These are phyloP conservation scores for Neovahlkampfia damariscottae DNA, from an alignment of 78 protist species.

Conservation along the genomic window DNA sequence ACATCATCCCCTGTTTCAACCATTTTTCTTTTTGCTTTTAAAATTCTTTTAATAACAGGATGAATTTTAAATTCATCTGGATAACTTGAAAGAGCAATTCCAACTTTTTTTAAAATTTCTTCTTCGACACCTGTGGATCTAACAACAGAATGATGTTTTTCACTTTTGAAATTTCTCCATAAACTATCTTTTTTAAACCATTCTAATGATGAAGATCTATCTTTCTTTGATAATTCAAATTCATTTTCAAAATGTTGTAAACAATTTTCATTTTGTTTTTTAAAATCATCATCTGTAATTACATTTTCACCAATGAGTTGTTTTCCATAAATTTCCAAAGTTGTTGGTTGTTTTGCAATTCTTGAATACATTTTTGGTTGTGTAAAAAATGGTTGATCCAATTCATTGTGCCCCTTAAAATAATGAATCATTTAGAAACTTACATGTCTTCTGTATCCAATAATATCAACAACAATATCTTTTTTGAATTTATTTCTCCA, in stretches of 20 bases:
- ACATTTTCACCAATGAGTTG: slow-evolving; percentile 36
- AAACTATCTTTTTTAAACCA: not conserved
- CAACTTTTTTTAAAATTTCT: slow-evolving; percentile 24
- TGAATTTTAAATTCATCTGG: slow-evolving; percentile 56
- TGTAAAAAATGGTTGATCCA: slow-evolving; percentile 91
- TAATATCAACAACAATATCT: slow-evolving; percentile 79
- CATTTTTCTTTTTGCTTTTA: not conserved
- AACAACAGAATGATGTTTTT: not conserved
- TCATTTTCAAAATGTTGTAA: no score
- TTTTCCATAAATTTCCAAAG: slow-evolving; percentile 37
- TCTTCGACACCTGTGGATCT: slow-evolving; percentile 30
- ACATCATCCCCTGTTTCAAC: slow-evolving; percentile 13
- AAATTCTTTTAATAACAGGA: slow-evolving; percentile 21
- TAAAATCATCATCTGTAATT: slow-evolving; percentile 15
- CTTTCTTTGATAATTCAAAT: no score
- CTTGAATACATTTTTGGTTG: slow-evolving; percentile 83
- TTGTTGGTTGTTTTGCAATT: slow-evolving; percentile 38
- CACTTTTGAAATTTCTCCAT: not conserved
- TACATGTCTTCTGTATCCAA: slow-evolving; percentile 79
- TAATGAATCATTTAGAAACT: no score
- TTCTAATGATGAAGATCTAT: no score
- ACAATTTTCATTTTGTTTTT: slow-evolving; percentile 19
- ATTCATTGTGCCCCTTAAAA: slow-evolving; percentile 95
- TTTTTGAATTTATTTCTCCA: slow-evolving; percentile 62
- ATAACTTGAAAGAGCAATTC: slow-evolving; percentile 13